Conservation (phyloP, 345 rosid genomes). For the Dimocarpus longan region DNA sequence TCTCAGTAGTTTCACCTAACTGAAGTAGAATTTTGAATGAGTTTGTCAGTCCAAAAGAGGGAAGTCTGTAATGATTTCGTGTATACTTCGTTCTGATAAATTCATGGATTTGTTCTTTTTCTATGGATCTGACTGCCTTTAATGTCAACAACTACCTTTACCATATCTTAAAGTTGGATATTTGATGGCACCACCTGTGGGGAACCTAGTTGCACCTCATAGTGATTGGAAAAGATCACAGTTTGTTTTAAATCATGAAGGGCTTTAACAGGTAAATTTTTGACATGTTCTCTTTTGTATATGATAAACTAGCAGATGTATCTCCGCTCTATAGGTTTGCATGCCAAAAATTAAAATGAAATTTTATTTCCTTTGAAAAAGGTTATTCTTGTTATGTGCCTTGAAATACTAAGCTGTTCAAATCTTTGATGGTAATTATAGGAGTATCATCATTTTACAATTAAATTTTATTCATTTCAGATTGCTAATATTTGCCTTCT, state of each 20-base stretch:
- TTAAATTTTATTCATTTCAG: too few species aligned
- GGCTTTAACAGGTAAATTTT: slow-evolving; percentile 62
- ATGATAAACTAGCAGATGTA: not conserved
- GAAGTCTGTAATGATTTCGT: too few species aligned
- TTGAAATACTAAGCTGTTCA: too few species aligned
- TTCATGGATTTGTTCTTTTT: not conserved
- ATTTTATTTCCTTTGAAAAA: slow-evolving; percentile 4
- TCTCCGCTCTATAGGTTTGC: not conserved
- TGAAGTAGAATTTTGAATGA: too few species aligned
- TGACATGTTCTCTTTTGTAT: not conserved
- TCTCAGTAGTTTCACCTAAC: too few species aligned
- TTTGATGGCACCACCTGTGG: slow-evolving; percentile 80
- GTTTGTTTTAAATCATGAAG: slow-evolving; percentile 81
- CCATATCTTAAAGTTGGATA: slow-evolving; percentile 88
- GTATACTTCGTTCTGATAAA: not conserved
- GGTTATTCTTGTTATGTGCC: too few species aligned
- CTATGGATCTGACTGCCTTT: slow-evolving; percentile 18
- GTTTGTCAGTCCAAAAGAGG: too few species aligned
- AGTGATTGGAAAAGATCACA: slow-evolving; percentile 84
- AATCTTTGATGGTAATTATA: too few species aligned
- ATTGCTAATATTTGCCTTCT: too few species aligned
- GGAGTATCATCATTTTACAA: too few species aligned
- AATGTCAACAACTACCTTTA: slow-evolving; percentile 69
- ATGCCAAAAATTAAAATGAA: not conserved
- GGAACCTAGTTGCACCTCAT: slow-evolving; percentile 77